phyloP scores from a whole-genome alignment of 805 yeast species.

The Kazachstania kunashirensis region DNA sequence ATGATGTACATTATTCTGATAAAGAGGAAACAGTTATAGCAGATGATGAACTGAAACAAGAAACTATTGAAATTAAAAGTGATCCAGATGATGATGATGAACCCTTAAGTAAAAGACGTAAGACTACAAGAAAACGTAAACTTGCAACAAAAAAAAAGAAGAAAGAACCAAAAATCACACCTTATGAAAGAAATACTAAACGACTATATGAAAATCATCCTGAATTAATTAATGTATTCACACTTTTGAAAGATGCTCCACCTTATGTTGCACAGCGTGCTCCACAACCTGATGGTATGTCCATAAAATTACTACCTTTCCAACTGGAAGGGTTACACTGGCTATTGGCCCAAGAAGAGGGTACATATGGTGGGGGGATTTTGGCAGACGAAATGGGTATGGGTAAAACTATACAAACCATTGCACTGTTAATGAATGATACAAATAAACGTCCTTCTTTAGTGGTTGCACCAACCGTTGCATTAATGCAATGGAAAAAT shows the following conservation, averaged over 20 bases:
- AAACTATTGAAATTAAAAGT: background rate
- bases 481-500: slow-evolving; percentile 93
- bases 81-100: slow-evolving; percentile 13
- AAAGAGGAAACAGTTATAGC: slow-evolving; percentile 20
- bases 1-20: slow-evolving; percentile 6
- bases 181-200: slow-evolving; percentile 59
- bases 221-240: slow-evolving; percentile 61
- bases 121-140: slow-evolving; percentile 13
- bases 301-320: slow-evolving; percentile 68
- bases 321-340: slow-evolving; percentile 90
- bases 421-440: slow-evolving; percentile 73
- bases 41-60: slow-evolving; percentile 16
- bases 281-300: slow-evolving; percentile 71
- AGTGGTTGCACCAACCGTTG: slow-evolving; percentile 98
- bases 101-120: slow-evolving; percentile 18
- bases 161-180: slow-evolving; percentile 47
- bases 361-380: slow-evolving; percentile 78
- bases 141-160: slow-evolving; percentile 17
- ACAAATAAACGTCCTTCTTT: slow-evolving; percentile 59
- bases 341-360: slow-evolving; percentile 74
- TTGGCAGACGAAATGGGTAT: slow-evolving; percentile 99
- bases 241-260: slow-evolving; percentile 43
- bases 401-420: slow-evolving; percentile 98
- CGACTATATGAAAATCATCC: slow-evolving; percentile 72
- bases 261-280: slow-evolving; percentile 45